Conservation (phyloP, 805 yeast genomes). For the Kodamaea kakaduensis region DNA sequence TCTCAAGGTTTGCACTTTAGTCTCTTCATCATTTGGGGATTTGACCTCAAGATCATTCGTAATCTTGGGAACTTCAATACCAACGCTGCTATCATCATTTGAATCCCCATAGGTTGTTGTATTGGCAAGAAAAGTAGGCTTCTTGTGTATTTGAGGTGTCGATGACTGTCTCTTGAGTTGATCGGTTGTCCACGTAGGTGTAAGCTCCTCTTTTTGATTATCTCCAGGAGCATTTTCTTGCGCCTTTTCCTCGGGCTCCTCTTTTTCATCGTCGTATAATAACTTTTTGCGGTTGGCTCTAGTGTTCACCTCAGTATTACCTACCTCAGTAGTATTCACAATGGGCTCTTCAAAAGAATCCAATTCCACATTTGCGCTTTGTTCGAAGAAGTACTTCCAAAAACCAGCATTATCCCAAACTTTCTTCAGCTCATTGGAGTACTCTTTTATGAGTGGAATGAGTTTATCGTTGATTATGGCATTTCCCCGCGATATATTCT, state of each 20-base stretch:
- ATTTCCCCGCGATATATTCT: constrained; percentile 65
- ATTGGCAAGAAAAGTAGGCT: constrained; percentile 12
- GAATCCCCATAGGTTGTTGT: constrained; percentile 1
- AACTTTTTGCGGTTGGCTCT: constrained; percentile 16
- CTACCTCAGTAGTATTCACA: constrained; percentile 15
- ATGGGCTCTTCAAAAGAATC: constrained; percentile 47
- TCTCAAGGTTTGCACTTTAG: constrained; percentile 24
- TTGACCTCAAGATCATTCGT: too few relatives aligned
- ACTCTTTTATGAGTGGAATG: constrained; percentile 62
- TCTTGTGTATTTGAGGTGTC: constrained; percentile 24
- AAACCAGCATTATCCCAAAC: constrained; percentile 67
- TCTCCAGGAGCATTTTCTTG: constrained; percentile 6
- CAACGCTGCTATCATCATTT: constrained; percentile 6
- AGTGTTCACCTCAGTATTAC: constrained; percentile 20
- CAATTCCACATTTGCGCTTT: constrained; percentile 63
- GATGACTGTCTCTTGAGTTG: constrained; percentile 24
- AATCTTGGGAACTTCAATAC: constrained; percentile 8
- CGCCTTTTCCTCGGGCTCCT: constrained; percentile 1
- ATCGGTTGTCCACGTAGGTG: constrained; percentile 35
- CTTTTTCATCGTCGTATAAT: constrained; percentile 16
- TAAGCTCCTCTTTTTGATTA: constrained; percentile 23
- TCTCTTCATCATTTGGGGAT: too few relatives aligned
- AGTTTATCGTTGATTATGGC: constrained; percentile 62
- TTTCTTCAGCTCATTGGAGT: constrained; percentile 52
- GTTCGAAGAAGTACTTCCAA: constrained; percentile 77